Base-by-base conservation (phyloP, 495 filamentous ascomycete genomes). In the Staphylotrichum longicolle region DNA sequence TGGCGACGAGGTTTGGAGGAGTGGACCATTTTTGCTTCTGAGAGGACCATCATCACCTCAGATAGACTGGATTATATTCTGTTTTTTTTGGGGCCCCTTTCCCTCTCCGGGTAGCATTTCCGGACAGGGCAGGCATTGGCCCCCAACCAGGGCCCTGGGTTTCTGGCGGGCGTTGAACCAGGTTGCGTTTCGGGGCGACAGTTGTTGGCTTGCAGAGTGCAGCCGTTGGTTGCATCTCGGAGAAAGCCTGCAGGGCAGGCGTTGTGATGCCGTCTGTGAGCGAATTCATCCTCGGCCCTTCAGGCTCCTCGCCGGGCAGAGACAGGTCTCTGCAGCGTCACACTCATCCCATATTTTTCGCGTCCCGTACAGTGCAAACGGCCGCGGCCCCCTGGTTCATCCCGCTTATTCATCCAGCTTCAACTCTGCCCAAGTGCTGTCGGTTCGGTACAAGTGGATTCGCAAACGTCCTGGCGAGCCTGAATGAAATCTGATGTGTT, bases 21-120 rank as follows among this genome's bases (percentile, higher is more conserved):
- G 51, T 56, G 46, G 46, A 44, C 34, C 51, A 34, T 62, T 62
- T 56, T 62, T 52, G 60, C 54, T 62, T 62, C 47, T 62, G 45
- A 45, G 35, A 52, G 14, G 2, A 41, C 60, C 39, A 44, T 62
- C 60, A 52, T 51, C 53, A 52, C 52, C 15, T 14, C 53, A 11
- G 14, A n/a, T 7, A 60, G 30, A 46, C 7, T 47, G 30, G 44
- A 41, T 51, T 42, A 44, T 27, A 41, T 53, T 40, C 8, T 32
- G 12, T 12, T 45, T 40, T 40, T 54, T 54, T 35, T 6, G 10
- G 37, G 34, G 40, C 51, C 51, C 51, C 52, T n/a, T 57, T 62
- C 44, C 53, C 53, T 14, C 15, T 45, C 53, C 34, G 54, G 45
- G 60, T 45, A 57, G 37, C 60, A 62, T 52, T 56, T 57, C 20